Conservation (phyloP, 352 stramenopile genomes). For the Phytopythium litorale region DNA sequence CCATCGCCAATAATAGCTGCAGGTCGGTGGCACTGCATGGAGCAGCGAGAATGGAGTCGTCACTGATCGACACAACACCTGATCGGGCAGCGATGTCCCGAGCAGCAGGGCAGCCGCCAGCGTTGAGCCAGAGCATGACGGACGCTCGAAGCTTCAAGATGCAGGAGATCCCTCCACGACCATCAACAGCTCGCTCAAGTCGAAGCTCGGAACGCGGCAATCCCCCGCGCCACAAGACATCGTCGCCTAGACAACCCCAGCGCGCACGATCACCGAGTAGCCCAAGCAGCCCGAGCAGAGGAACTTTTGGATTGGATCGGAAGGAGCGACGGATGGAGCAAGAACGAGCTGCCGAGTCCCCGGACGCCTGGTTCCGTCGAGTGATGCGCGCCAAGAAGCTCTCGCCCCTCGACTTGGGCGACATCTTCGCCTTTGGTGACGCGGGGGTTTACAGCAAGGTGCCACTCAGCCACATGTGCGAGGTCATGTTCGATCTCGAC, state of each 20-base stretch:
- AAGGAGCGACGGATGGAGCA: neutral
- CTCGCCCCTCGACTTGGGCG: conserved; percentile 51
- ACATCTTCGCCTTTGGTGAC: conserved; percentile 47
- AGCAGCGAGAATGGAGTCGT: neutral
- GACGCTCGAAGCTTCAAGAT: neutral
- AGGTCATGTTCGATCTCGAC: conserved; percentile 56
- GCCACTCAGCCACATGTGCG: conserved; percentile 40
- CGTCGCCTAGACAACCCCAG: neutral
- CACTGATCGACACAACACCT: neutral
- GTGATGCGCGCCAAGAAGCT: conserved; percentile 38
- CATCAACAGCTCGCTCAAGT: conserved; percentile 14
- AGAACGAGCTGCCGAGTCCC: conserved; percentile 17
- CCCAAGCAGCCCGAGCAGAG: neutral
- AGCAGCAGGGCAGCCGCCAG: neutral
- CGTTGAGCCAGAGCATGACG: conserved; percentile 8
- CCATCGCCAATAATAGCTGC: neutral
- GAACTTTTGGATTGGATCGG: neutral
- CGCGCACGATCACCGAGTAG: neutral
- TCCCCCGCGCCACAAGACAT: neutral
- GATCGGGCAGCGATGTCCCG: neutral
- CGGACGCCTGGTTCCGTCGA: conserved; percentile 51
- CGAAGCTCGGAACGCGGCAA: conserved; percentile 1
- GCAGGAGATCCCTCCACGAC: conserved; percentile 7
- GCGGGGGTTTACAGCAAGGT: conserved; percentile 31
- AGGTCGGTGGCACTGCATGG: neutral